Percentiles rank a stretch among this genome's conserved stretches.
phyloP scores from a whole-genome alignment of 208 protist species.

The Trypanosomatidae sp. region DNA sequence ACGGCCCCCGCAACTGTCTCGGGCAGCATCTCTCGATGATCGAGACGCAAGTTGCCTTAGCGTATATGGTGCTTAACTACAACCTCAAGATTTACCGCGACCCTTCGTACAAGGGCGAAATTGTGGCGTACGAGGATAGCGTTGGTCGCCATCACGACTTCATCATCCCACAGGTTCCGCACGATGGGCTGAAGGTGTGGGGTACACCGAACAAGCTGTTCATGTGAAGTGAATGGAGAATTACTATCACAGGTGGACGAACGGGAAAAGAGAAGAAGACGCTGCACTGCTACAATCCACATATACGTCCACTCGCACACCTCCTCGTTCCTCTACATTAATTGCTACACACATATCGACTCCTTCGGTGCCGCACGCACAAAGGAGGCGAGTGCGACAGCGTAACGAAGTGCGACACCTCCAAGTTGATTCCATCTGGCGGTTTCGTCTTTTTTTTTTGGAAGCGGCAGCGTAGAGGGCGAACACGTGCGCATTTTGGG shows the following conservation, averaged over 20 bases:
- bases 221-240: neutral
- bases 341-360: neutral
- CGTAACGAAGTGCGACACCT: neutral
- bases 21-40: constrained; percentile 91
- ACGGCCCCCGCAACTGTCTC: constrained; percentile 92
- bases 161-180: constrained; percentile 83
- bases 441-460: neutral
- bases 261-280: neutral
- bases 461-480: neutral
- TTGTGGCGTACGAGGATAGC: constrained; percentile 44
- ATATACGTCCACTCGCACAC: neutral
- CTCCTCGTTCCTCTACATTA: neutral
- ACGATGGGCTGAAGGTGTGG: constrained; percentile 73
- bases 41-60: constrained; percentile 81
- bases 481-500: neutral
- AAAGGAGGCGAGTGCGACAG: neutral
- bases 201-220: constrained; percentile 32
- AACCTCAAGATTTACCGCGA: constrained; percentile 61
- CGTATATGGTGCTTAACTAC: constrained; percentile 78
- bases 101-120: constrained; percentile 21
- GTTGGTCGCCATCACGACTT: constrained; percentile 78
- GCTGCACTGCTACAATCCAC: neutral
- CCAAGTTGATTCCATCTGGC: neutral
- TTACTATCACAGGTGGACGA: neutral
- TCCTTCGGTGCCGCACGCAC: neutral